Conservation (phyloP, 306 rosid genomes). For the Chamaecrista fasciculata region DNA sequence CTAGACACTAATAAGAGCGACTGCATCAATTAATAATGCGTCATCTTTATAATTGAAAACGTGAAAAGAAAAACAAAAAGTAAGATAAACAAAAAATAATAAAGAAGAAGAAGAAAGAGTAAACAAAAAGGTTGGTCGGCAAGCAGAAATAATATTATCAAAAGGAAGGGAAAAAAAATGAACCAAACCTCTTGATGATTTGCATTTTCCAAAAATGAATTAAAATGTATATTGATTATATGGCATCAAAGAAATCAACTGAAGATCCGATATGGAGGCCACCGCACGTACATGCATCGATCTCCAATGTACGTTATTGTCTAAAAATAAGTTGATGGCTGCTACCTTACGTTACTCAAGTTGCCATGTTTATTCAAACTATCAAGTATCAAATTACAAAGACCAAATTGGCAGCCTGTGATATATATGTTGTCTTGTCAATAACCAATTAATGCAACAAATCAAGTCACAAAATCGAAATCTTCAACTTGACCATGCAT, state of each 20-base stretch:
- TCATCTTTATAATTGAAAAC: neutral
- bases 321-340: neutral
- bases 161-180: neutral
- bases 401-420: neutral
- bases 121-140: slow-evolving; percentile 26
- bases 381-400: neutral
- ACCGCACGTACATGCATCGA: neutral
- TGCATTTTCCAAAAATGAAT: neutral
- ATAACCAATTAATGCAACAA: slow-evolving; percentile 29
- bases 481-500: neutral
- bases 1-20: neutral
- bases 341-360: neutral
- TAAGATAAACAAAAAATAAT: neutral
- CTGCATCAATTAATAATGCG: neutral
- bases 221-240: neutral
- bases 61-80: neutral
- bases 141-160: neutral
- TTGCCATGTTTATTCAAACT: slow-evolving; percentile 21
- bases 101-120: neutral
- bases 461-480: neutral
- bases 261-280: neutral
- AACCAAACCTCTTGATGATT: neutral
- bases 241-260: neutral
- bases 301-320: neutral
- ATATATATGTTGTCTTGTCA: slow-evolving; percentile 30